phyloP scores from a whole-genome alignment of 768 basidiomycete species.

The Naganishia kalamii region DNA sequence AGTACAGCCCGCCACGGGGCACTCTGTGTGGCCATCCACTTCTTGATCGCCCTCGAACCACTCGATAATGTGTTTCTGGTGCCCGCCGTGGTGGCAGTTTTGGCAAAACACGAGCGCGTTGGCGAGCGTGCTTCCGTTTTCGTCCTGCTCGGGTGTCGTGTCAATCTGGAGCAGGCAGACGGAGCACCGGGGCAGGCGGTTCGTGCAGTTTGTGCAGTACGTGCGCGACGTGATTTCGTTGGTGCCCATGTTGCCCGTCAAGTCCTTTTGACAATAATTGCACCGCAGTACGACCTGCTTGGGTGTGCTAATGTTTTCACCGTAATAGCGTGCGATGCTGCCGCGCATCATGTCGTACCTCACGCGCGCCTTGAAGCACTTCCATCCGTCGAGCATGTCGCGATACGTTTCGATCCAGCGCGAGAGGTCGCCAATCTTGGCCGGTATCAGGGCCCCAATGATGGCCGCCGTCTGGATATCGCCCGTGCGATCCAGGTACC shows the following conservation, averaged over 20 bases:
- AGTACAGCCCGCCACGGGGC: constrained; percentile 41
- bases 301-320: constrained; percentile 22
- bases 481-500: constrained; percentile 33
- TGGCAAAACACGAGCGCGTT: constrained; percentile 22
- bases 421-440: constrained; percentile 25
- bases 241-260: constrained; percentile 7
- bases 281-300: constrained; percentile 29
- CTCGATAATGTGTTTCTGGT: constrained; percentile 42
- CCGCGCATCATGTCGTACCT: constrained; percentile 35
- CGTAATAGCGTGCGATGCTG: constrained; percentile 24
- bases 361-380: constrained; percentile 32
- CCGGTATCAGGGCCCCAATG: constrained; percentile 30
- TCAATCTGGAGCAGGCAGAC: constrained; percentile 24
- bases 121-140: constrained; percentile 1
- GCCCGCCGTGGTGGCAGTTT: constrained; percentile 30
- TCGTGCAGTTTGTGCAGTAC: constrained; percentile 20
- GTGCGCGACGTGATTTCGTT: neutral
- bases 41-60: constrained; percentile 43
- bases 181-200: constrained; percentile 21
- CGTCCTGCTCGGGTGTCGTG: constrained; percentile 9
- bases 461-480: constrained; percentile 42
- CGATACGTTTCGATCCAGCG: constrained; percentile 42
- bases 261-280: constrained; percentile 26
- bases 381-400: constrained; percentile 41
- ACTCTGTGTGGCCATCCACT: constrained; percentile 33